Evolutionary conservation across 129 eudicot species (phyloP).

Genomic region (Chrysanthemum makinoi): DNA sequence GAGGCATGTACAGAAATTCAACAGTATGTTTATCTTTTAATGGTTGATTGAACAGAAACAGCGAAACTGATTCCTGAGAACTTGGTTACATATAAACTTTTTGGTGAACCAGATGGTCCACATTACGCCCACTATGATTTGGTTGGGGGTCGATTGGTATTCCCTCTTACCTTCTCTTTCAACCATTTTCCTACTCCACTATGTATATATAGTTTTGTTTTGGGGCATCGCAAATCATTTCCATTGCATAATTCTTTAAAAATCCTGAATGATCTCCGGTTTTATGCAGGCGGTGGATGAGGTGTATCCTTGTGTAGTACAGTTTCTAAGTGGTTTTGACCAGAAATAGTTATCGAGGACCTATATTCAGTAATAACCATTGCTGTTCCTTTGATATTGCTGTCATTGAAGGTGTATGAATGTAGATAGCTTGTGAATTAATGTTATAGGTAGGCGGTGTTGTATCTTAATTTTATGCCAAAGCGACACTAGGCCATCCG

Average conservation of each 20-base stretch:
- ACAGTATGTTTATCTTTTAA: background rate
- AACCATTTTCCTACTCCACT: too few relatives aligned
- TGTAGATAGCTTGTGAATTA: background rate
- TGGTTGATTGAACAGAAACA: conserved; percentile 51
- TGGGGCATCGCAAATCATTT: background rate
- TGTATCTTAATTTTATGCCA: background rate
- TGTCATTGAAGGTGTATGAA: background rate
- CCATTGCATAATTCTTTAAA: background rate
- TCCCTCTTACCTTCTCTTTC: conserved; percentile 3
- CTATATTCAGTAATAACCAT: background rate
- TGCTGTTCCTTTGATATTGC: background rate
- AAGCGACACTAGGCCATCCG: background rate
- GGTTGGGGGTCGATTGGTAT: conserved; percentile 87
- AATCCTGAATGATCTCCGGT: background rate
- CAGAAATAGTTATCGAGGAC: conserved; percentile 3
- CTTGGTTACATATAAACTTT: conserved; percentile 72
- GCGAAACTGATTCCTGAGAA: conserved; percentile 68
- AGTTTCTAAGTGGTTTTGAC: conserved; percentile 59
- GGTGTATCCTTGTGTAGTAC: conserved; percentile 71
- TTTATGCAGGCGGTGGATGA: conserved; percentile 74
- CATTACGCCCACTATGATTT: conserved; percentile 96
- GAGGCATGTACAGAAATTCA: background rate
- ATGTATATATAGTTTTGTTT: conserved; percentile 19
- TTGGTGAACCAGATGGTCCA: conserved; percentile 78
- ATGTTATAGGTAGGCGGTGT: background rate